phyloP scores from a whole-genome alignment of 2,329 filamentous ascomycete species.

The Penicillium sp. region DNA sequence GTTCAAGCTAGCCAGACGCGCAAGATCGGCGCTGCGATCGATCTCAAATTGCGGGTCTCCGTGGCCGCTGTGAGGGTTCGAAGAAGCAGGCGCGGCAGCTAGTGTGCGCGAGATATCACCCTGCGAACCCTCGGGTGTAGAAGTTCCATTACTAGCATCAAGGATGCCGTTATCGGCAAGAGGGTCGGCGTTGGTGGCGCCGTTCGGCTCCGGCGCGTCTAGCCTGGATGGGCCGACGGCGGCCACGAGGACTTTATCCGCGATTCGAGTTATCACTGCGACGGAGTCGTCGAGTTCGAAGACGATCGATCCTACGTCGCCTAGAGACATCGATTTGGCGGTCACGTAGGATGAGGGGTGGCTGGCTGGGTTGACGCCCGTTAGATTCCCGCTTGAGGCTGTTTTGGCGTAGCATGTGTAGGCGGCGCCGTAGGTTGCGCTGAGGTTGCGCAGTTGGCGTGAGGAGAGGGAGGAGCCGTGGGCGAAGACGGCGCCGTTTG shows the following conservation, averaged over 20 bases:
- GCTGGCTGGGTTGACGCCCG: conserved; percentile 43
- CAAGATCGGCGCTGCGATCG: conserved; percentile 40
- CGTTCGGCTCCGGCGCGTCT: conserved; percentile 4
- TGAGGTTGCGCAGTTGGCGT: conserved; percentile 42
- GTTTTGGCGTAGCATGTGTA: conserved; percentile 45
- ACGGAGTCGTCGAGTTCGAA: conserved; percentile 43
- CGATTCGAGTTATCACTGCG: conserved; percentile 43
- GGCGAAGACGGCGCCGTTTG: conserved; percentile 46
- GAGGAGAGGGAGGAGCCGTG: conserved; percentile 41
- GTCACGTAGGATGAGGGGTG: conserved; percentile 46
- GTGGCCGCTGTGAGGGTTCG: conserved; percentile 23
- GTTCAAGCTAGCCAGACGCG: conserved; percentile 40
- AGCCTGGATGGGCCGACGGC: conserved; percentile 40
- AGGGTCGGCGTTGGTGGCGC: conserved; percentile 1
- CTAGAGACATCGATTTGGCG: conserved; percentile 41
- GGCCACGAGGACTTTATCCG: conserved; percentile 44
- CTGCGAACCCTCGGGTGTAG: conserved; percentile 11
- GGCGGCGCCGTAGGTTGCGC: conserved; percentile 44
- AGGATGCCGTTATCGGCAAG: neutral
- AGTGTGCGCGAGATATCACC: conserved; percentile 14
- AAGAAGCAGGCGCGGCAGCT: conserved; percentile 9
- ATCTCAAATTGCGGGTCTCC: conserved; percentile 41
- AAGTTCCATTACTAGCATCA: conserved; percentile 5
- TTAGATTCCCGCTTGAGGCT: conserved; percentile 42
- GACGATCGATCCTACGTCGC: conserved; percentile 45